Evolutionary conservation across 2,329 filamentous ascomycete species (phyloP), one percentile per base, ranked within the genome.

Genomic region (Periconia sp.): DNA sequence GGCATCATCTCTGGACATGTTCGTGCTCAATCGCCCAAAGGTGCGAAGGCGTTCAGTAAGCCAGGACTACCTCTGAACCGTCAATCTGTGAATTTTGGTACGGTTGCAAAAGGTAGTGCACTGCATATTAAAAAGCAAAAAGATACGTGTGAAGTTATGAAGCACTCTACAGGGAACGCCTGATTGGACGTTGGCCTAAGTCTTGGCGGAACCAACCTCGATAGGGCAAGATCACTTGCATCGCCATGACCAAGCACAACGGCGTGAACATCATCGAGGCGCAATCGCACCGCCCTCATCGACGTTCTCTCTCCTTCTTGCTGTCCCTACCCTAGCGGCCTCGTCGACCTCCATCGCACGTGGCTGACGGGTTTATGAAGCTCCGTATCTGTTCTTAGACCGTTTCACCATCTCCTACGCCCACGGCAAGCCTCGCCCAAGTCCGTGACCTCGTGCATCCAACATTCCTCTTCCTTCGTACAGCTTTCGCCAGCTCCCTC

Each of bases 141-240:
- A 17, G 26, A 16, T 25, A 36, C 33, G 18, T 36, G 40, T 42
- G 40, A 32, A 36, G 32, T 36, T 28, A 23, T 13, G 33, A 26
- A n/a, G 9, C 25, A 36, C 39, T 42, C n/a, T 42, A 30, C 13
- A 25, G 40, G 25, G 25, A 33, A 25, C 25, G 13, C 21, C 12
- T 36, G 25, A 42, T 42, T 42, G 40, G 40, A n/a, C n/a, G n/a
- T n/a, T n/a, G n/a, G n/a, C n/a, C n/a, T n/a, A n/a, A n/a, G n/a
- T n/a, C n/a, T n/a, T n/a, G n/a, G n/a, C n/a, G n/a, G n/a, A n/a
- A n/a, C n/a, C n/a, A n/a, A n/a, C n/a, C n/a, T 26, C 22, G 11
- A 32, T n/a, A 32, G 13, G 6, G 28, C 13, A 7, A 18, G 13
- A 30, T 33, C 40, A 15, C 11, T n/a, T 11, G 29, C 23, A 31